Base-by-base conservation (phyloP, 805 yeast genomes). In the Teunomyces gatunensis region DNA sequence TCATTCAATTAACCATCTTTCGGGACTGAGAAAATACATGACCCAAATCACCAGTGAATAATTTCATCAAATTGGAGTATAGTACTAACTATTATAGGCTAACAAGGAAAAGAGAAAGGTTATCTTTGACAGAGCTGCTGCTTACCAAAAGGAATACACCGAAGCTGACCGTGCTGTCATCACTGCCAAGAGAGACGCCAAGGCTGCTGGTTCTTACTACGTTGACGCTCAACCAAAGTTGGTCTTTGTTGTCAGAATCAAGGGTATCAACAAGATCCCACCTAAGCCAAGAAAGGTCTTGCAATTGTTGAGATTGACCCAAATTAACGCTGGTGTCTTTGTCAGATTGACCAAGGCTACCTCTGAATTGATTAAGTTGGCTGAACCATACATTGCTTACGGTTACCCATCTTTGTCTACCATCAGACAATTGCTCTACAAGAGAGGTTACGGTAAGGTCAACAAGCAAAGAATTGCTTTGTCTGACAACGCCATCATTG, bases 221-320 rank as follows among this genome's bases (percentile, higher is more conserved):
- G 95, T 89, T 67, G 89, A 84, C 69, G 97, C 96, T 75, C 92
- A 91, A 84, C 83, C 85, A 69, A 90, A 89, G 79, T 86, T 91
- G 69, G 96, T 89, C 61, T 89, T 91, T 75, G 96, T 91, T 70
- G 84, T 91, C 76, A 89, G 98, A 87, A 91, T 91, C 85, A 91
- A 91, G 92, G 97, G 97, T 91, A 89, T 91, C 77, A 87, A 81
- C 91, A 91, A 90, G 87, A 89, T 91, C 67, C 88, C 97, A 71
- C 97, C 97, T 71, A 91, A 91, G 87, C 96, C 97, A 84, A 90
- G 97, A 88, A 91, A 91, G 88, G 96, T 91, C 68, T 77, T 89
- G 75, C 96, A 87, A 79, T 84, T 90, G 73, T 81, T 89, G 76
- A 86, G 96, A 83, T 84, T 89, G 77, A 81, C 84, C 73, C 96